These are phyloP conservation scores for Scenedesmus sp. DNA, from an alignment of 163 green algal genomes.

Conservation along the genomic window DNA sequence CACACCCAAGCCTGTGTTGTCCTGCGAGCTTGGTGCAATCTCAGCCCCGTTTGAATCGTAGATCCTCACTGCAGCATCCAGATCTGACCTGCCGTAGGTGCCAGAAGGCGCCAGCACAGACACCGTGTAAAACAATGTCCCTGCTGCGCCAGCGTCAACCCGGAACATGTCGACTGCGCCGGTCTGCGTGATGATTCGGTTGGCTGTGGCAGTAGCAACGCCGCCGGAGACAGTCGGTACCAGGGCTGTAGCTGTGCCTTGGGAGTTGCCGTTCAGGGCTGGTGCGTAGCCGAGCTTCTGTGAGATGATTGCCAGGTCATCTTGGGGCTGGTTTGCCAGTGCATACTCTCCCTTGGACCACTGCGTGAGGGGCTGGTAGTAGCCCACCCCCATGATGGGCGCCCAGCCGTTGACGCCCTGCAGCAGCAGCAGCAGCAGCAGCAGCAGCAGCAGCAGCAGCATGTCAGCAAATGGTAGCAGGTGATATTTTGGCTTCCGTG, in stretches of 20 bases:
- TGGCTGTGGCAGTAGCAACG: not conserved
- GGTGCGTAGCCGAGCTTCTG: not conserved
- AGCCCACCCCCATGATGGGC: slow-evolving; percentile 42
- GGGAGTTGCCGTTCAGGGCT: not conserved
- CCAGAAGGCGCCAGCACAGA: not conserved
- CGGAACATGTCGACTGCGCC: not conserved
- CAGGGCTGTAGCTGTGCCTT: not conserved
- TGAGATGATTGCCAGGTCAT: slow-evolving; percentile 30
- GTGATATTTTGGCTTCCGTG: too few species aligned
- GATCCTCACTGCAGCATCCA: not conserved
- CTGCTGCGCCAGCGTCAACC: not conserved
- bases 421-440: slow-evolving; percentile 18
- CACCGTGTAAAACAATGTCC: not conserved
- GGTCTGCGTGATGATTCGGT: not conserved
- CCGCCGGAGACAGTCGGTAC: not conserved
- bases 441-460: not conserved
- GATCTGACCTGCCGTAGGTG: not conserved
- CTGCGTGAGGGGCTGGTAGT: slow-evolving; percentile 7
- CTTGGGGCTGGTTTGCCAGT: slow-evolving; percentile 2
- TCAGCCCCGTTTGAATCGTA: not conserved
- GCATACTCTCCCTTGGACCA: slow-evolving; percentile 39
- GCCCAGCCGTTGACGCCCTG: not conserved
- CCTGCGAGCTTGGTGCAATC: not conserved
- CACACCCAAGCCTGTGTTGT: not conserved
- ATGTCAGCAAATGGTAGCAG: too few species aligned